These are phyloP conservation scores for Saccharomycopsis fodiens DNA, from an alignment of 805 yeast species.

Conservation along the genomic window DNA sequence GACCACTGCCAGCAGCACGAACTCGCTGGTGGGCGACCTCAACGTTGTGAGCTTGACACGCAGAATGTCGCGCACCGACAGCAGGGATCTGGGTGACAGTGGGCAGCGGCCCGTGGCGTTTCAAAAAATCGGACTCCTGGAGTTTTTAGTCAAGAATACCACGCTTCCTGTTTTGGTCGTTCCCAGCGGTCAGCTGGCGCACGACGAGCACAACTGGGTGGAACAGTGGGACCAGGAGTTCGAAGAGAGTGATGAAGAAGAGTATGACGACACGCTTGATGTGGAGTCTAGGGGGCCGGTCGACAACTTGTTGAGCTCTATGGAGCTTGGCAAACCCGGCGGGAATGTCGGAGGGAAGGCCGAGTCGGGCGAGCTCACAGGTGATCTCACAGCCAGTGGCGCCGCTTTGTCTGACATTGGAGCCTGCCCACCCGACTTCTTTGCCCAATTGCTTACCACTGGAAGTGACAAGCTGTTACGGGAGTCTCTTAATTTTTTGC, in stretches of 20 bases:
- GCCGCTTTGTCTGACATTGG: too few species aligned
- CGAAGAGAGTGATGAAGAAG: constrained; percentile 1
- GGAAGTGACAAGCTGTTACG: constrained; percentile 13
- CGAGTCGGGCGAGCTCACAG: too few species aligned
- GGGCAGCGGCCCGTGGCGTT: not conserved
- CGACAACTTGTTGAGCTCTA: not conserved
- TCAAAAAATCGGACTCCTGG: constrained; percentile 6
- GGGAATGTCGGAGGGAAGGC: too few species aligned
- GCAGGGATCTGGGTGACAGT: not conserved
- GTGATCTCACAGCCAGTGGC: too few species aligned
- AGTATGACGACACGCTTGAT: not conserved
- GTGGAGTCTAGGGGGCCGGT: too few species aligned
- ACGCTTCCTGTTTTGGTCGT: constrained; percentile 14
- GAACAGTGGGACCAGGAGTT: constrained; percentile 3
- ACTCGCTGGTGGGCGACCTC: not conserved
- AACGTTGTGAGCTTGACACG: not conserved
- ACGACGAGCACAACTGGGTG: constrained; percentile 4
- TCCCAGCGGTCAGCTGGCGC: constrained; percentile 4
- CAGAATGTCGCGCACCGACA: not conserved
- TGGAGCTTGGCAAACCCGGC: not conserved
- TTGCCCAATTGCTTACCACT: constrained; percentile 5
- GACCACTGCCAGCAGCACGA: not conserved
- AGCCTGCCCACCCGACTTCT: constrained; percentile 8
- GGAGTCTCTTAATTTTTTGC: constrained; percentile 13
- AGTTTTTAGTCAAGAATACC: constrained; percentile 13